Evolutionary conservation across 768 basidiomycete species (phyloP), one percentile per base, ranked within the genome.

Genomic region (Rhizopogon roseolus): DNA sequence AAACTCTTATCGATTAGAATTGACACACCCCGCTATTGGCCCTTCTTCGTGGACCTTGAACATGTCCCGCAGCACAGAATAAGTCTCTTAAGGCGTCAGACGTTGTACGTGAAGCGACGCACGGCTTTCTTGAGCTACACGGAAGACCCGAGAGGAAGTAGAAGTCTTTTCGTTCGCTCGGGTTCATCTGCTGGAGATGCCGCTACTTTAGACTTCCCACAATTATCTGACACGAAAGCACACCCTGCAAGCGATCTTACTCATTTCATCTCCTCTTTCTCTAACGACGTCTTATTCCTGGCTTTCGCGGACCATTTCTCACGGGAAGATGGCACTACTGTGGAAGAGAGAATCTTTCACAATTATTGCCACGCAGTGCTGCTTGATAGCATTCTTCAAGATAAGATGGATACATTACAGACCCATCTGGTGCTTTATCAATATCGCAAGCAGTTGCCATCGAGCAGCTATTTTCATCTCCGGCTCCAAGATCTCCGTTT

Each of bases 21-120:
- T 22, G 94, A 98, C 62, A 97, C 92, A 0, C 94, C 93, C 14
- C 84, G 97, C 5, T 98, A 99, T 68, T 97, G 93, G 91, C 88
- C 94, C 0, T 89, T 95, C 70, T 84, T 86, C 54, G 80, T 98
- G 34, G 89, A 95, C 62, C 81, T 89, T 17, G 78, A 83, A 39
- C 73, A 82, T 40, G 78, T 85, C 50, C 78, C 82, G 4, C 78
- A 76, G 13, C 88, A 96, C 66, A 81, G 82, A 46, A 79, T 81
- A 43, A 76, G 79, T 6, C 77, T 98, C 22, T 70, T 96, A 39
- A 77, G 76, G 34, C 87, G 79, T 54, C 88, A 93, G 60, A 96
- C 91, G 0, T 75, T 99, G 29, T 93, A 84, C 58, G 96, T 98
- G 56, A 96, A 98, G 67, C 85, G 95, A 16, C 80, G 92, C 27